These are phyloP conservation scores for Drosera capensis DNA, from an alignment of 148 eudicot species.

Conservation along the genomic window DNA sequence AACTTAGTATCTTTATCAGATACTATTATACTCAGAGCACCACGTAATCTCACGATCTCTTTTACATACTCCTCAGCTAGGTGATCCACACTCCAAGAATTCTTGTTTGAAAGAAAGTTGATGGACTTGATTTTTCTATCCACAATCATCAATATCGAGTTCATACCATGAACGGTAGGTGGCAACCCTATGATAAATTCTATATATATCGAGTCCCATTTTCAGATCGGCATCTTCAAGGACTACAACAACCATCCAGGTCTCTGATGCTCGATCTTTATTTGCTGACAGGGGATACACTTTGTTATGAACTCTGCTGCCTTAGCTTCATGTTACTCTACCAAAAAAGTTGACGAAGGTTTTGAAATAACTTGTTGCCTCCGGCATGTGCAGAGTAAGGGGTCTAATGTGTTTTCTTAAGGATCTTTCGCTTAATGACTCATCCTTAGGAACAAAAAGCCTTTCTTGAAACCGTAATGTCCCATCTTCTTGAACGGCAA, in stretches of 20 bases:
- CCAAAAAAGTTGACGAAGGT: neutral
- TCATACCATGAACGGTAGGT: no score
- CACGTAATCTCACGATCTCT: neutral
- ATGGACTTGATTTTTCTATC: neutral
- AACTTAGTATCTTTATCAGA: neutral
- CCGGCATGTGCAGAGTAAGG: neutral
- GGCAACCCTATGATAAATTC: neutral
- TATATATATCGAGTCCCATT: neutral
- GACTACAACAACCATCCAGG: neutral
- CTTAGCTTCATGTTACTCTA: neutral
- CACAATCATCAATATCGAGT: neutral
- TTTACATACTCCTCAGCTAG: neutral
- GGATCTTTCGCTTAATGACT: neutral
- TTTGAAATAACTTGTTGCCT: neutral
- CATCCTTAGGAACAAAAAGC: neutral
- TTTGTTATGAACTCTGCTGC: neutral
- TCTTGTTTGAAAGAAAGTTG: neutral
- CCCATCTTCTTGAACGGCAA: no score
- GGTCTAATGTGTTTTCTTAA: neutral
- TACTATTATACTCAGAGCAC: neutral
- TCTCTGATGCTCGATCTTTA: constrained; percentile 1
- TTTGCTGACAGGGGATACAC: neutral
- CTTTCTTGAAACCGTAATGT: neutral
- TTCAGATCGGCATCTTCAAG: neutral
- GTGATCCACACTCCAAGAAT: neutral